A percentile compares a stretch with the other conserved stretches of the same genome.
Conservation (phyloP, 768 basidiomycete species). For the Pleurotus salmoneostramineus region DNA sequence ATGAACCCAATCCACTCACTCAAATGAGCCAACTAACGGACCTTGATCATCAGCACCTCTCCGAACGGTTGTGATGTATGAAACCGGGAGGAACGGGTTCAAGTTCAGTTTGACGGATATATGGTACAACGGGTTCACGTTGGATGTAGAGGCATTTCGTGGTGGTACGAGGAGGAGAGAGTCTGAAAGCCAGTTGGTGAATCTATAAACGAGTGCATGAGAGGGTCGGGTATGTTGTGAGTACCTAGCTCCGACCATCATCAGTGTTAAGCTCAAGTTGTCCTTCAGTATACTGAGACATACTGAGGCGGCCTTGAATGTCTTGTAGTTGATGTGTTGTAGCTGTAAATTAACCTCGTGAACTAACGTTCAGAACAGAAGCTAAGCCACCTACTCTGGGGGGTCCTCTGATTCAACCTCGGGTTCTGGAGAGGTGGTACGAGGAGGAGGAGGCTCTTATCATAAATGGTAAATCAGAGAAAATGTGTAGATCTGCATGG, state of each 20-base stretch:
- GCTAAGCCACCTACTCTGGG: not conserved
- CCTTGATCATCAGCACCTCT: constrained; percentile 21
- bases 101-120: constrained; percentile 39
- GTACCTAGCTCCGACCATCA: too few relatives aligned
- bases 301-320: constrained; percentile 2
- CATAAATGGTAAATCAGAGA: too few relatives aligned
- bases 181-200: constrained; percentile 29
- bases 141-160: not conserved
- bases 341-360: not conserved
- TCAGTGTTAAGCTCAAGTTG: not conserved
- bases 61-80: constrained; percentile 35
- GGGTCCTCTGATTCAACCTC: not conserved
- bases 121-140: constrained; percentile 29
- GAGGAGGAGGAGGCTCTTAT: not conserved
- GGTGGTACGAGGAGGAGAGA: constrained; percentile 36
- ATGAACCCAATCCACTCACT: constrained; percentile 19
- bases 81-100: constrained; percentile 42
- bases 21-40: constrained; percentile 31
- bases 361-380: not conserved
- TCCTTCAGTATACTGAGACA: not conserved
- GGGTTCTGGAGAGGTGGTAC: not conserved
- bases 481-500: too few relatives aligned
- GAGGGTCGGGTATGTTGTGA: constrained; percentile 14
- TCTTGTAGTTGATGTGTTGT: not conserved
- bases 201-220: constrained; percentile 34